A percentile compares a stretch with the other conserved stretches of the same genome.
These are phyloP conservation scores for Boletus vermiculosoides DNA, from an alignment of 768 basidiomycete species.

Conservation along the genomic window DNA sequence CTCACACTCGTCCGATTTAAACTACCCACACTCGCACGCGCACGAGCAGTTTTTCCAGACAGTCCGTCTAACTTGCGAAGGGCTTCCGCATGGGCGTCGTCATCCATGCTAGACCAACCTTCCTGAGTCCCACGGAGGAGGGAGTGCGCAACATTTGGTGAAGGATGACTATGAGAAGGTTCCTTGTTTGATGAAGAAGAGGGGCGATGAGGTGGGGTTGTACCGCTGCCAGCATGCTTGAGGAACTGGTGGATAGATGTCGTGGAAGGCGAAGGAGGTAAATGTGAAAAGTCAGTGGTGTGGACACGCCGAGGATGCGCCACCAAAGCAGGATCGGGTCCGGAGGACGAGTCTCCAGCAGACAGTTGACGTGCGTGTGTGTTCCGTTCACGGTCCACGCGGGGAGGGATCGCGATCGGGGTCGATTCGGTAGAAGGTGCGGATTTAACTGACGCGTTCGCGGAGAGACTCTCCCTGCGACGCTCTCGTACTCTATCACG, in stretches of 20 bases:
- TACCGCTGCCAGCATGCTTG: conserved; percentile 48
- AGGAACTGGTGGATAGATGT: conserved; percentile 85
- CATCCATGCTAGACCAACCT: conserved; percentile 86
- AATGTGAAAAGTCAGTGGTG: conserved; percentile 79
- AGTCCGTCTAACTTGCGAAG: conserved; percentile 91
- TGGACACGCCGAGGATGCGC: conserved; percentile 57
- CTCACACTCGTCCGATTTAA: conserved; percentile 65
- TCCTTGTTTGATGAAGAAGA: conserved; percentile 42
- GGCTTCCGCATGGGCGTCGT: conserved; percentile 87
- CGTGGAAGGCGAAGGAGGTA: conserved; percentile 90
- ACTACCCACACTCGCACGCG: conserved; percentile 75
- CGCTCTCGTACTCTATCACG: conserved; percentile 51
- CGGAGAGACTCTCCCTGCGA: conserved; percentile 47
- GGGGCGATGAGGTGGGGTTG: conserved; percentile 35
- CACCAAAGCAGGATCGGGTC: conserved; percentile 44
- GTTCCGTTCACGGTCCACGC: conserved; percentile 32
- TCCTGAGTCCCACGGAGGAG: conserved; percentile 84
- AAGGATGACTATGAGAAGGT: conserved; percentile 41
- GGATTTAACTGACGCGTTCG: conserved; percentile 41
- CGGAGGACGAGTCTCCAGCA: conserved; percentile 65
- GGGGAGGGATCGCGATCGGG: conserved; percentile 24
- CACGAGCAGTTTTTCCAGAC: conserved; percentile 69
- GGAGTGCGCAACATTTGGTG: conserved; percentile 77
- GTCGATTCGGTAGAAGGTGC: conserved; percentile 17
- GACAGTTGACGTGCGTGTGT: conserved; percentile 67